Evolutionary conservation across 1,284 basidiomycete species (phyloP), one percentile per base, ranked within the genome.

Genomic region (Heimioporus punctisporus): DNA sequence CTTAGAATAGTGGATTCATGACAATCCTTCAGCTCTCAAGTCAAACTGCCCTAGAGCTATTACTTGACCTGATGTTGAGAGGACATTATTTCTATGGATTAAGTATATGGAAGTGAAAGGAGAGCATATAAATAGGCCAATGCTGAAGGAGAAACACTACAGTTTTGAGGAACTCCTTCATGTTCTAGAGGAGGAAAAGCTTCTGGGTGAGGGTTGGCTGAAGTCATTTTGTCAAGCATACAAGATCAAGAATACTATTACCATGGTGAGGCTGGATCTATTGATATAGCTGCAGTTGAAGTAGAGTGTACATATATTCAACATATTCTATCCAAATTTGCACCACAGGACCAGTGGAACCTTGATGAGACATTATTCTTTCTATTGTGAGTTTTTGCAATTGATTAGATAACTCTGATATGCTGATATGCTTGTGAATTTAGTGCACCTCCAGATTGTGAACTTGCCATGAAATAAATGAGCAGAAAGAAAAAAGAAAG

Each of bases 401-500:
- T n/a, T n/a, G n/a, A n/a, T n/a, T n/a, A n/a, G n/a, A n/a, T n/a
- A n/a, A n/a, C n/a, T n/a, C n/a, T n/a, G n/a, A n/a, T n/a, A n/a
- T n/a, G n/a, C n/a, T n/a, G n/a, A n/a, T 30, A 30, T 12, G 12
- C 28, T 30, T 30, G 12, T 34, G 31, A 5, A 34, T 17, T 19
- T 19, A 60, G 57, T 49, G 46, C 44, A 14, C 44, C 50, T 26
- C 65, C 63, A 8, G 62, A 68, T 51, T 49, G 51, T 26, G 63
- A 63, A 1, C 58, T 69, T 27, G 58, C 63, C 37, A 60, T 55
- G 17, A 50, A 56, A 46, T 57, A 61, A 25, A 60, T 62, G 60
- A 58, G 48, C 41, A 59, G 66, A 9, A 62, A 56, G 28, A 66
- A 65, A 43, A 46, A 46, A 37, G 46, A 63, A 19, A 66, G 66